These are phyloP conservation scores for Colletotrichum falcatum DNA, from an alignment of 2,329 filamentous ascomycete genomes.

Conservation along the genomic window DNA sequence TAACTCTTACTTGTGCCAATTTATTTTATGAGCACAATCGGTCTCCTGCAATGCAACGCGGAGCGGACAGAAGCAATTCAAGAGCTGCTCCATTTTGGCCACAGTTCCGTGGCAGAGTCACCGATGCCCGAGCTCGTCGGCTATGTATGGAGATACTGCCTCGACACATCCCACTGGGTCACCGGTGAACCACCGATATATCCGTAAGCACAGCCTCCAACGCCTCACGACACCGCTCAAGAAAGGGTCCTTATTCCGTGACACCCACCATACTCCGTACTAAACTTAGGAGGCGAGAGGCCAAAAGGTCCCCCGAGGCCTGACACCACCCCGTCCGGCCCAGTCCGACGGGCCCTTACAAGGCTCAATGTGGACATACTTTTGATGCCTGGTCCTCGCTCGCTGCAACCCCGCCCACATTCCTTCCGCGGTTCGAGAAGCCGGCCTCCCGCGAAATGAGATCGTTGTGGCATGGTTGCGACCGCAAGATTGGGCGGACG, in stretches of 20 bases:
- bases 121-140: neutral
- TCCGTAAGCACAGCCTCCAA: neutral
- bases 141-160: neutral
- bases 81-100: neutral
- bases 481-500: neutral
- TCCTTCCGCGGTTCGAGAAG: slow-evolving; percentile 8
- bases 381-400: neutral
- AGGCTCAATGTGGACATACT: slow-evolving; percentile 14
- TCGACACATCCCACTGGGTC: neutral
- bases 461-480: neutral
- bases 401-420: neutral
- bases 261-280: too few relatives aligned
- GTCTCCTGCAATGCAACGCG: neutral
- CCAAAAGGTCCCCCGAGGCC: slow-evolving; percentile 3
- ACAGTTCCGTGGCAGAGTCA: neutral
- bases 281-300: slow-evolving; percentile 5
- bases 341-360: slow-evolving; percentile 2
- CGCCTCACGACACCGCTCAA: neutral
- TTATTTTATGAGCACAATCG: neutral
- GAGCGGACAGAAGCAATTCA: neutral
- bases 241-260: neutral
- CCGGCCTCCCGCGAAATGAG: slow-evolving; percentile 25
- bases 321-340: neutral
- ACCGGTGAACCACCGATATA: neutral
- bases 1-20: neutral